A percentile compares a stretch with the other conserved stretches of the same genome.
These are phyloP conservation scores for Populus euphratica DNA, from an alignment of 345 rosid genomes.

Conservation along the genomic window DNA sequence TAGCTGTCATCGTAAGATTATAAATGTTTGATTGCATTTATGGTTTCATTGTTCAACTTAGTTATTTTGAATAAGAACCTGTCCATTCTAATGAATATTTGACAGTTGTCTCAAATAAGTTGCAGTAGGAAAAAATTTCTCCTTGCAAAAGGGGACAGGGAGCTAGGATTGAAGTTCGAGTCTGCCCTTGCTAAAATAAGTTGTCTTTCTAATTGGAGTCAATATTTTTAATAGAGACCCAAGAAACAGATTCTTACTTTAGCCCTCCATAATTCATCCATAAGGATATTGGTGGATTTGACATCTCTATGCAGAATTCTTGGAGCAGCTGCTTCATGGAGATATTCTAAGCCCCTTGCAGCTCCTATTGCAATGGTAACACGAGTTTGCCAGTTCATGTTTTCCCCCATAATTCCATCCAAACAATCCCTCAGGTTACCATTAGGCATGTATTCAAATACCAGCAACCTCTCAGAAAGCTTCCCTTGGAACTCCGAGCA, in stretches of 20 bases:
- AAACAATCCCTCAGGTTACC: slow-evolving; percentile 85
- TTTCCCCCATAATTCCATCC: slow-evolving; percentile 61
- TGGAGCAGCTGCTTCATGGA: slow-evolving; percentile 98
- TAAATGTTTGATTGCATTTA: not conserved
- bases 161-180: not conserved
- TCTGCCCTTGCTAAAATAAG: not conserved
- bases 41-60: not conserved
- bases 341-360: slow-evolving; percentile 96
- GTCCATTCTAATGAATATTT: not conserved
- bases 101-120: not conserved
- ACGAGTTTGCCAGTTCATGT: slow-evolving; percentile 75
- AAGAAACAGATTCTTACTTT: slow-evolving; percentile 50
- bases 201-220: not conserved
- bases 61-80: not conserved
- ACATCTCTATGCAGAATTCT: slow-evolving; percentile 95
- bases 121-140: not conserved
- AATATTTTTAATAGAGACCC: not conserved
- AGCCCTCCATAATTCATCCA: slow-evolving; percentile 79
- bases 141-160: not conserved
- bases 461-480: slow-evolving; percentile 74
- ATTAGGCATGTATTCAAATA: slow-evolving; percentile 76
- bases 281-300: slow-evolving; percentile 90
- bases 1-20: not conserved
- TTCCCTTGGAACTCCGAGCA: slow-evolving; percentile 78
- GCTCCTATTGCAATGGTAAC: slow-evolving; percentile 87